Evolutionary conservation across 2,329 filamentous ascomycete genomes (phyloP).

Genomic region (Penicillium polonicum): DNA sequence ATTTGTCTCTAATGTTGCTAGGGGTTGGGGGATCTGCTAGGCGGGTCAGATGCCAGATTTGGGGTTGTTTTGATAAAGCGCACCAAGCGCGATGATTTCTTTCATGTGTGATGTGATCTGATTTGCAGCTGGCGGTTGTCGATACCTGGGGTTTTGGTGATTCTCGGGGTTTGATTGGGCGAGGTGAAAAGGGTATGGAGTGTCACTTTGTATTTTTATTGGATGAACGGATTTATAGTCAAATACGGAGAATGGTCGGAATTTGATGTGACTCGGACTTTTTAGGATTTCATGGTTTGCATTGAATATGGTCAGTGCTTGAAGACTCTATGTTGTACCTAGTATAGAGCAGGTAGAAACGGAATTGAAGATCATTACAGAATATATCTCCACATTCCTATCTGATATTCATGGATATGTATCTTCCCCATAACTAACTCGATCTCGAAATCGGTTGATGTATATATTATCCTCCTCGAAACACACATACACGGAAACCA

Average conservation of each 20-base stretch:
- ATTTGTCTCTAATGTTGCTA: not conserved
- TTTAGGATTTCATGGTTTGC: not conserved
- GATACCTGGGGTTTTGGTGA: not conserved
- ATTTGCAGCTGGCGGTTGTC: not conserved
- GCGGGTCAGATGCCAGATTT: not conserved
- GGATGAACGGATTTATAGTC: not conserved
- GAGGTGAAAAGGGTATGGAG: not conserved
- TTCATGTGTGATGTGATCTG: slow-evolving; percentile 1
- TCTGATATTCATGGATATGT: not conserved
- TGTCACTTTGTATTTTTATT: not conserved
- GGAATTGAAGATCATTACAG: too few species aligned
- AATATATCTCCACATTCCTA: not conserved
- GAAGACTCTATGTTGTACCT: too few species aligned
- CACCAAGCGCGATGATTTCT: not conserved
- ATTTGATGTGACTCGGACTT: not conserved
- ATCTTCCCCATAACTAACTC: not conserved
- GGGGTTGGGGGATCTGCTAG: not conserved
- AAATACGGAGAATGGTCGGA: not conserved
- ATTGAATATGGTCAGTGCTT: not conserved
- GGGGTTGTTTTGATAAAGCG: not conserved
- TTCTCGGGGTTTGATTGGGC: not conserved
- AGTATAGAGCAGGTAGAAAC: too few species aligned
- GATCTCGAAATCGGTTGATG: not conserved
- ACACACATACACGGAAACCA: not conserved
- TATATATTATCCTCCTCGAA: not conserved